A percentile compares a stretch with the other conserved stretches of the same genome.
Conservation (phyloP, 2,329 filamentous ascomycete species). For the Catunica adiposa region DNA sequence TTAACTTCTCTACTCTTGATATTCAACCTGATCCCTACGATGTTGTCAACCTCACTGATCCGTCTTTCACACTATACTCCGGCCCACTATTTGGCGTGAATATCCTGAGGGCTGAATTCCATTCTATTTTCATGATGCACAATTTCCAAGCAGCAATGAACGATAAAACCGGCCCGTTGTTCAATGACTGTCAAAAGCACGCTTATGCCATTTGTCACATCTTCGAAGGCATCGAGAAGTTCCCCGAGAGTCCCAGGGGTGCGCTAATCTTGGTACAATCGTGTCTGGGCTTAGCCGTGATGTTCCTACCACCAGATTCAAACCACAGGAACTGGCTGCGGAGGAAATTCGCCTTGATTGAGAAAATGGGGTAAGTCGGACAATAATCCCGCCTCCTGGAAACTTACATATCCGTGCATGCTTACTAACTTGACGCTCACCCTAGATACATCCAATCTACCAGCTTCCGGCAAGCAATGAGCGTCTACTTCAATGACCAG, state of each 20-base stretch:
- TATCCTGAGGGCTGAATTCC: conserved; percentile 57
- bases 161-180: conserved; percentile 33
- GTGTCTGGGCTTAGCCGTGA: conserved; percentile 54
- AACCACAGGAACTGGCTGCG: conserved; percentile 65
- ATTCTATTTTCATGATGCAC: conserved; percentile 66
- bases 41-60: conserved; percentile 53
- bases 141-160: conserved; percentile 51
- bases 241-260: conserved; percentile 53
- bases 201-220: conserved; percentile 59
- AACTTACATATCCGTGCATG: background rate
- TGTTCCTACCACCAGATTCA: conserved; percentile 64
- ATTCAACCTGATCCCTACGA: conserved; percentile 20
- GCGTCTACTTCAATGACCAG: conserved; percentile 54
- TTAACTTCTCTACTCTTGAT: conserved; percentile 39
- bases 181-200: conserved; percentile 39
- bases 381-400: background rate
- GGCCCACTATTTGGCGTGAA: conserved; percentile 60
- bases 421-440: conserved; percentile 7
- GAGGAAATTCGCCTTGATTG: conserved; percentile 60
- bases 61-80: conserved; percentile 55
- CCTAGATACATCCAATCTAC: conserved; percentile 67
- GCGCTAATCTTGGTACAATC: conserved; percentile 58
- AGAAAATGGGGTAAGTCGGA: conserved; percentile 55
- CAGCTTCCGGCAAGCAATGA: conserved; percentile 57
- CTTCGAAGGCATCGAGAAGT: conserved; percentile 62